Evolutionary conservation across 257 asterid species (phyloP), one percentile per base, ranked within the genome.

Genomic region (Lithospermum erythrorhizon): DNA sequence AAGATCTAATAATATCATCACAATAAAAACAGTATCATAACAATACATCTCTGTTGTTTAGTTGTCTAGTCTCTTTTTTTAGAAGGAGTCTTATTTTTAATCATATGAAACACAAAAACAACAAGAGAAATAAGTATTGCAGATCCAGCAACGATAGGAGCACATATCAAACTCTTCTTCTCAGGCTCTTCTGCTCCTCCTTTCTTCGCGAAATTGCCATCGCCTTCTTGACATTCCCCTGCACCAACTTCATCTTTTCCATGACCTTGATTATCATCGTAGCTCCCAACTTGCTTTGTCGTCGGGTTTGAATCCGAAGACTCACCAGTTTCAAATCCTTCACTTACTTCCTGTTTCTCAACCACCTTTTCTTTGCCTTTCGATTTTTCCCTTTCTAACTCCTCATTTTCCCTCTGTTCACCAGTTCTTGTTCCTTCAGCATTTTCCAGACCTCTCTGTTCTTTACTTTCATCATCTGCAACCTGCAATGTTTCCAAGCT

Each of bases 71-170:
- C 75, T 63, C 61, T 76, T 63, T 64, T 79, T 64, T 71, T 81
- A 15, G 58, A 69, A 60, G 72, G 83, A 61, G 61, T 70, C 73
- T 78, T 90, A 53, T 71, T 76, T 68, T 78, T 73, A 18, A 83
- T 64, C 29, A 79, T 52, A 21, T 83, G 87, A 70, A 85, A 66
- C 17, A 82, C 88, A 70, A 85, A 83, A 18, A 73, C 94, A 22
- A 87, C 87, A 9, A 90, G 66, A n/a, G 96, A 85, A 41, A 87
- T 23, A 19, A 90, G 74, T 61, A 87, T 29, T 9, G 94, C 81
- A 6, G 98, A 90, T 67, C 98, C 94, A n/a, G 89, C 91, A 27
- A 90, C 76, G 32, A 81, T 27, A 0, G 96, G 95, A 18, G 70
- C 64, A 68, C 87, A 90, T 57, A 82, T 37, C 58, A 73, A 82